Evolutionary conservation across 345 rosid genomes (phyloP), one percentile per base, ranked within the genome.

Genomic region (Gossypium stocksii): DNA sequence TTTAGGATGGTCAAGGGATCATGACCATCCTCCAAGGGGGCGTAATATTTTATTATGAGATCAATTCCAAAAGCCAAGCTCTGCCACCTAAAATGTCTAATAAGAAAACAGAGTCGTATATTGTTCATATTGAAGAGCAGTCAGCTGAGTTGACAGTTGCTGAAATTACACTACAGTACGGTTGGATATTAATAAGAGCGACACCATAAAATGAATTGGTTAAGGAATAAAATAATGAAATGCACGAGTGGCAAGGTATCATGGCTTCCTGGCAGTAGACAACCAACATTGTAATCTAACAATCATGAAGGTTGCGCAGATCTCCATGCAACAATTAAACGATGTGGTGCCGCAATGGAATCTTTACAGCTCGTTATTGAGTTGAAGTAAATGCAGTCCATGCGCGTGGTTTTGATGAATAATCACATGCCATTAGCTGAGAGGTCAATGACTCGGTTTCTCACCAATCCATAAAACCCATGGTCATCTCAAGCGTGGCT

Each of bases 361-460:
- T 23, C 65, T 29, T 60, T 12, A 14, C 65, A 60, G 65, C 65
- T 29, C 2, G 9, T 13, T 27, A 15, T 25, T 6, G 19, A 27
- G 43, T 65, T 38, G 43, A 38, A 71, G 14, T 57, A 23, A 25
- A 17, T 56, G 43, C 20, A 34, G 64, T 15, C 64, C 74, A 52
- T 57, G 74, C 4, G 65, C 23, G 14, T 56, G 52, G 22, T 57
- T 13, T 22, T 71, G 74, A 71, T 56, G 17, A 60, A 60, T 25
- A 25, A 29, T 27, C n/a, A 27, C 17, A 23, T 56, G 10, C 49
- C 10, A 8, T 29, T 29, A 29, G 38, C 38, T 29, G 49, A 60
- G 29, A 60, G 41, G 41, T 34, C 41, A 34, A 5, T 34, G 41
- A 34, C 41, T 34, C 7, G 41, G 41, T 34, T 34, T 34, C 41